Percentiles rank a stretch among this genome's conserved stretches.
These are phyloP conservation scores for Metschnikowia peoriensis DNA, from an alignment of 805 yeast genomes.

Conservation along the genomic window DNA sequence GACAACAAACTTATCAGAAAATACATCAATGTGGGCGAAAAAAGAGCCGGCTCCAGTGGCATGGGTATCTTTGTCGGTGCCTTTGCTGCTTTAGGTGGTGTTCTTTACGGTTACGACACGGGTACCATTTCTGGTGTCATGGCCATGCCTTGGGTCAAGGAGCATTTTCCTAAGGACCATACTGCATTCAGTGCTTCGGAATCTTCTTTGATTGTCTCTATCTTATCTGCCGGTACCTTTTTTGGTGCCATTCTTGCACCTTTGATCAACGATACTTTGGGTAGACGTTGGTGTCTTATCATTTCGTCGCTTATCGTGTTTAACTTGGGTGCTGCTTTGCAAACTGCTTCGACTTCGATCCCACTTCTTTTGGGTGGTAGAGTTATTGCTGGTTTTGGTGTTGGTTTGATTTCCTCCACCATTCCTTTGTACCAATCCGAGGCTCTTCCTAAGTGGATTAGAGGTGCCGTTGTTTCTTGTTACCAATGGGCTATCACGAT, in stretches of 20 bases:
- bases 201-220: constrained; percentile 27
- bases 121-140: constrained; percentile 43
- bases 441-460: constrained; percentile 41
- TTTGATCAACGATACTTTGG: constrained; percentile 34
- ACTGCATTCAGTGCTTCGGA: constrained; percentile 21
- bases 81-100: constrained; percentile 43
- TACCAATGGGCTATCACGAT: constrained; percentile 42
- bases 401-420: constrained; percentile 41
- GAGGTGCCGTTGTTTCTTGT: constrained; percentile 43
- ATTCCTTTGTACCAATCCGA: constrained; percentile 43
- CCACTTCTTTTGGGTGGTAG: constrained; percentile 40
- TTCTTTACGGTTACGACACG: constrained; percentile 43
- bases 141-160: constrained; percentile 38
- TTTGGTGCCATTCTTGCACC: constrained; percentile 41
- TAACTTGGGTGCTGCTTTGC: constrained; percentile 39
- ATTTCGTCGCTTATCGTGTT: constrained; percentile 34
- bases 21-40: constrained; percentile 45
- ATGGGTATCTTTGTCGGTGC: constrained; percentile 41
- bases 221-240: constrained; percentile 42
- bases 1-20: constrained; percentile 29
- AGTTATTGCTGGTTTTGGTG: constrained; percentile 41
- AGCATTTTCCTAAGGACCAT: constrained; percentile 23
- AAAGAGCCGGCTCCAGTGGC: constrained; percentile 43
- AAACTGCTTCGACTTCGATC: constrained; percentile 34
- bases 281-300: constrained; percentile 38